Percentiles rank a stretch among this genome's conserved stretches.
These are phyloP conservation scores for Blastomyces percursus DNA, from an alignment of 2,329 filamentous ascomycete species.

Conservation along the genomic window DNA sequence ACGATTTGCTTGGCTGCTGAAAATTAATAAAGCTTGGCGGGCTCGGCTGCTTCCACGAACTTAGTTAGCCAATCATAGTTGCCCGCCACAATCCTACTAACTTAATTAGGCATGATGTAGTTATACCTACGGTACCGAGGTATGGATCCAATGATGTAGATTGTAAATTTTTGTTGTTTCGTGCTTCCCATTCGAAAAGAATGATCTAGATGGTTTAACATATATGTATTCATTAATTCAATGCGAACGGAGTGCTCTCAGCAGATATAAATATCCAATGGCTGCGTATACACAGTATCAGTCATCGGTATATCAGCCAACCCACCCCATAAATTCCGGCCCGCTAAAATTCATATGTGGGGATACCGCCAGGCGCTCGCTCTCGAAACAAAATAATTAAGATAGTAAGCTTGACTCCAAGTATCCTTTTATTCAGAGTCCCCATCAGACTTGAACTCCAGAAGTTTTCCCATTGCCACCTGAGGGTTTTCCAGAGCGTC, in stretches of 20 bases:
- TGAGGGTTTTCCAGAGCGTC: not conserved
- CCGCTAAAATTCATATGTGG: not conserved
- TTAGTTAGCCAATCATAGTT: too few species aligned
- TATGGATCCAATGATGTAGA: too few species aligned
- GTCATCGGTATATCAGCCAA: too few species aligned
- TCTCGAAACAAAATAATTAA: not conserved
- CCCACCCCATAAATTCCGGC: too few species aligned
- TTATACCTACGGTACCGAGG: too few species aligned
- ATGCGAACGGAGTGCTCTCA: not conserved
- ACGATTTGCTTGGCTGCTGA: too few species aligned
- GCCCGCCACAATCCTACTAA: too few species aligned
- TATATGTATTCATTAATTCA: not conserved
- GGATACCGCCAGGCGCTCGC: not conserved
- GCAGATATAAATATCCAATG: not conserved
- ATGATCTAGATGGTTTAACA: not conserved
- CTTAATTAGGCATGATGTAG: too few species aligned
- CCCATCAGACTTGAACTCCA: not conserved
- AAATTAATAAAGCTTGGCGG: too few species aligned
- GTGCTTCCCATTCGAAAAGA: not conserved
- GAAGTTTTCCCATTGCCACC: constrained; percentile 7
- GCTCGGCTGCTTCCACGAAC: too few species aligned
- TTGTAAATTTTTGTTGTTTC: not conserved
- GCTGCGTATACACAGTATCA: not conserved
- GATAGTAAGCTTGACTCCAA: too few species aligned
- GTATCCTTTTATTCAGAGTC: not conserved